phyloP scores from a whole-genome alignment of 306 rosid species.

The Lagenaria siceraria region DNA sequence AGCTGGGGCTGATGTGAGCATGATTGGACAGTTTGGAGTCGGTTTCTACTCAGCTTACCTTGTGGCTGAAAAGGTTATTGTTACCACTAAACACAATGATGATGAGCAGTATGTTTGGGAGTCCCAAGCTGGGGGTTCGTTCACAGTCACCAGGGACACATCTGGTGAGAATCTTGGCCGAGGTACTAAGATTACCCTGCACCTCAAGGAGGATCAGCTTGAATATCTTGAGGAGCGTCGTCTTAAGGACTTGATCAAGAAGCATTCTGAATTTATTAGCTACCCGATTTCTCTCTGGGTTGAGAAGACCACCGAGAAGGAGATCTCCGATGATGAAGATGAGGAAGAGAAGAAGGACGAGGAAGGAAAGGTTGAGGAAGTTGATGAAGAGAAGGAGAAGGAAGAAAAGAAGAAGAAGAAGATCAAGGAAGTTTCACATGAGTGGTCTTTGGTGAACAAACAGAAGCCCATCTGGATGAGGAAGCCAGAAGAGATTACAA shows the following conservation, averaged over 20 bases:
- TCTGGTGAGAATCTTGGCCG: conserved; percentile 18
- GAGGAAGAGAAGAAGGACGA: conserved; percentile 22
- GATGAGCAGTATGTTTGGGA: conserved; percentile 25
- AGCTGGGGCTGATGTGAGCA: background rate
- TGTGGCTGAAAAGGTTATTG: conserved; percentile 7
- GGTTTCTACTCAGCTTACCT: conserved; percentile 3
- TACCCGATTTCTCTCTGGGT: conserved; percentile 23
- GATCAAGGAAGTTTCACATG: conserved; percentile 18
- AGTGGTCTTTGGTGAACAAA: conserved; percentile 22
- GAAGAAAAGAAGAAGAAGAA: conserved; percentile 11
- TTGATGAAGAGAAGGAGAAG: conserved; percentile 17
- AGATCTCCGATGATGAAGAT: conserved; percentile 17
- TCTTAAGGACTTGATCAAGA: conserved; percentile 11
- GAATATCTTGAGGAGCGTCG: conserved; percentile 20
- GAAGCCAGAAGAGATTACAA: conserved; percentile 18
- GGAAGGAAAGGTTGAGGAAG: conserved; percentile 20
- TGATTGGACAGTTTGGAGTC: conserved; percentile 1
- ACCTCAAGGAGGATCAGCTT: conserved; percentile 22
- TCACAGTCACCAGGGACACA: conserved; percentile 13
- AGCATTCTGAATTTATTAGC: conserved; percentile 19
- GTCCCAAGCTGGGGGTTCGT: conserved; percentile 22
- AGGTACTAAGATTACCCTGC: conserved; percentile 18
- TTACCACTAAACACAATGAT: conserved; percentile 19
- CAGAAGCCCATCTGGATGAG: conserved; percentile 25
- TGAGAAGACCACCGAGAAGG: conserved; percentile 19